Percentiles rank a stretch among this genome's conserved stretches.
These are phyloP conservation scores for Trichoderma arundinaceum DNA, from an alignment of 2,329 filamentous ascomycete species.

Conservation along the genomic window DNA sequence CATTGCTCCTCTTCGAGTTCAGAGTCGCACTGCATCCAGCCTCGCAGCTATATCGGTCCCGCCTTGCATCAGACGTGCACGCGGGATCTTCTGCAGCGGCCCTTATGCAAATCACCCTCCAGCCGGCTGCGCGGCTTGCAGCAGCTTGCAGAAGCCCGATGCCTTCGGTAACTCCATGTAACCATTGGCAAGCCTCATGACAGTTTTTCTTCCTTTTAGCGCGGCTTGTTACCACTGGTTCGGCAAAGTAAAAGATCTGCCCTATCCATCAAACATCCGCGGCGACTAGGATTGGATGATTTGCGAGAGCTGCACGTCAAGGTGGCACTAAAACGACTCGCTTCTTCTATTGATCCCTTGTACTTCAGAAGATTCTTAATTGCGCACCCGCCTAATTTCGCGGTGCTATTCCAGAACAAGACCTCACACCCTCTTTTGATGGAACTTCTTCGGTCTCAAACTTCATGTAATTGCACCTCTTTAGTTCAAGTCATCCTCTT, in stretches of 20 bases:
- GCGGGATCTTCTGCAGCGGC: conserved; percentile 29
- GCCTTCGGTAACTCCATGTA: conserved; percentile 19
- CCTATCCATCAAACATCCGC: neutral
- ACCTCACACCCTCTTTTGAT: conserved; percentile 1
- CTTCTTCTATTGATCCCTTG: conserved; percentile 14
- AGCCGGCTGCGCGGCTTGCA: conserved; percentile 26
- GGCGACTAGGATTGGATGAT: neutral
- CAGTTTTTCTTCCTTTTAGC: conserved; percentile 5
- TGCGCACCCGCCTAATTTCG: neutral
- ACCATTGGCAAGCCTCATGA: conserved; percentile 29
- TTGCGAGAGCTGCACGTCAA: conserved; percentile 14
- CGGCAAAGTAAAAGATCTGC: conserved; percentile 16
- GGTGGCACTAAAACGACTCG: conserved; percentile 20
- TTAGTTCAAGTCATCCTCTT: conserved; percentile 9
- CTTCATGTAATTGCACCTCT: neutral
- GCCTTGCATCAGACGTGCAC: conserved; percentile 25
- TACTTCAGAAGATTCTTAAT: conserved; percentile 8
- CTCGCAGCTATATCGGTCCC: conserved; percentile 20
- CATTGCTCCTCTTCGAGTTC: neutral
- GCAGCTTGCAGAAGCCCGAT: conserved; percentile 28
- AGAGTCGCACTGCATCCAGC: conserved; percentile 24
- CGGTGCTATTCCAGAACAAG: conserved; percentile 23
- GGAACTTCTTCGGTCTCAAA: conserved; percentile 30
- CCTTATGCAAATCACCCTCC: conserved; percentile 30
- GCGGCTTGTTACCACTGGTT: conserved; percentile 9